phyloP scores from a whole-genome alignment of 192 early-diverging fungal genomes.

The Backusella westeae region DNA sequence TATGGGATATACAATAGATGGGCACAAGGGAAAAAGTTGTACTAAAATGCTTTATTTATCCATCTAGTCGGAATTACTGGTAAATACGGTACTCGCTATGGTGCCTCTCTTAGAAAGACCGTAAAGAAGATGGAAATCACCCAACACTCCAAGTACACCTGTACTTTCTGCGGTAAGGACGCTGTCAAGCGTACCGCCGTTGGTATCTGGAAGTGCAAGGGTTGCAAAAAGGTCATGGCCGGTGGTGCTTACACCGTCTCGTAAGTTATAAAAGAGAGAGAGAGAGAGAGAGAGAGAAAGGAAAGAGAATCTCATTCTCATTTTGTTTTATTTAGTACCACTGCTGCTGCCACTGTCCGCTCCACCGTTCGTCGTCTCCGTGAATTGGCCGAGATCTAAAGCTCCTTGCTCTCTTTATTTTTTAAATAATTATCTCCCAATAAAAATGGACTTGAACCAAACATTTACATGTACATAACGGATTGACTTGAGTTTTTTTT shows the following conservation, averaged over 20 bases:
- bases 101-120: conserved; percentile 97
- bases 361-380: conserved; percentile 96
- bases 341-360: conserved; percentile 82
- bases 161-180: conserved; percentile 99
- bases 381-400: conserved; percentile 84
- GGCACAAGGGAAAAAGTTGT: too few species aligned
- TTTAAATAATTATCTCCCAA: neutral
- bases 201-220: conserved; percentile 98
- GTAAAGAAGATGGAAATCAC: conserved; percentile 98
- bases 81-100: conserved; percentile 99
- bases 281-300: conserved; percentile 80
- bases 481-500: neutral
- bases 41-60: too few species aligned
- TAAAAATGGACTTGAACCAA: neutral
- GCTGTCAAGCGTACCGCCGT: conserved; percentile 88
- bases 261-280: conserved; percentile 65
- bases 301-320: conserved; percentile 74
- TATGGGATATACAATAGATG: neutral
- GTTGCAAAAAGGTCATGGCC: conserved; percentile 92
- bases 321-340: conserved; percentile 77
- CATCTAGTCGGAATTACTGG: conserved; percentile 87
- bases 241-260: conserved; percentile 95
- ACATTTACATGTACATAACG: neutral
- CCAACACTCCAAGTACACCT: conserved; percentile 98
- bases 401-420: neutral